These are phyloP conservation scores for Pythium phragmiticola DNA, from an alignment of 352 stramenopile genomes.

Conservation along the genomic window DNA sequence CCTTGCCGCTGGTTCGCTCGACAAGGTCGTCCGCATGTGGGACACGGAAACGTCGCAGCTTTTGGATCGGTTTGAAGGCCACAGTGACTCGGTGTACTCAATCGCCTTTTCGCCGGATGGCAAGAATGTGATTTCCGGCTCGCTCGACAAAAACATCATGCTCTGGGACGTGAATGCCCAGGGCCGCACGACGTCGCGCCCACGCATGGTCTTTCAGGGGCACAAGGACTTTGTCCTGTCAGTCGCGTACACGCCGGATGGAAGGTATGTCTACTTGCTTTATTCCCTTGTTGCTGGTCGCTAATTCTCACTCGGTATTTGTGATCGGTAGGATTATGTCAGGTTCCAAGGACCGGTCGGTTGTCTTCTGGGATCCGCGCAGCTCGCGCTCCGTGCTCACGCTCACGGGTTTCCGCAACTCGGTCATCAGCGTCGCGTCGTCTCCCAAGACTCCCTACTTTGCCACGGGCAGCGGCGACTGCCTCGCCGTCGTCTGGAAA, in stretches of 20 bases:
- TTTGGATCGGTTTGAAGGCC: constrained; percentile 77
- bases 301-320: constrained; percentile 7
- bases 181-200: constrained; percentile 73
- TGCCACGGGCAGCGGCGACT: constrained; percentile 80
- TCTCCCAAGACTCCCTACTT: constrained; percentile 86
- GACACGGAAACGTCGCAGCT: constrained; percentile 80
- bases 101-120: constrained; percentile 85
- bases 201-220: constrained; percentile 86
- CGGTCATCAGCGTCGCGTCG: constrained; percentile 84
- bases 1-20: constrained; percentile 73
- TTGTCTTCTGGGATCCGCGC: constrained; percentile 86
- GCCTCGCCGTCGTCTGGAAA: constrained; percentile 86
- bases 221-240: constrained; percentile 88
- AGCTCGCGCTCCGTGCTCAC: constrained; percentile 81
- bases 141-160: constrained; percentile 86
- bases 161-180: constrained; percentile 82
- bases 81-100: constrained; percentile 88
- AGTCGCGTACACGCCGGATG: constrained; percentile 84
- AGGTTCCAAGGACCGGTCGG: constrained; percentile 82
- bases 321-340: constrained; percentile 80
- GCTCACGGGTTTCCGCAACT: constrained; percentile 83
- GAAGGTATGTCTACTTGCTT: constrained; percentile 49
- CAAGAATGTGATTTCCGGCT: constrained; percentile 87
- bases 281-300: background rate
- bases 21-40: constrained; percentile 88